Percentiles rank a stretch among this genome's conserved stretches.
Conservation (phyloP, 306 rosid genomes). For the Castanea crenata region DNA sequence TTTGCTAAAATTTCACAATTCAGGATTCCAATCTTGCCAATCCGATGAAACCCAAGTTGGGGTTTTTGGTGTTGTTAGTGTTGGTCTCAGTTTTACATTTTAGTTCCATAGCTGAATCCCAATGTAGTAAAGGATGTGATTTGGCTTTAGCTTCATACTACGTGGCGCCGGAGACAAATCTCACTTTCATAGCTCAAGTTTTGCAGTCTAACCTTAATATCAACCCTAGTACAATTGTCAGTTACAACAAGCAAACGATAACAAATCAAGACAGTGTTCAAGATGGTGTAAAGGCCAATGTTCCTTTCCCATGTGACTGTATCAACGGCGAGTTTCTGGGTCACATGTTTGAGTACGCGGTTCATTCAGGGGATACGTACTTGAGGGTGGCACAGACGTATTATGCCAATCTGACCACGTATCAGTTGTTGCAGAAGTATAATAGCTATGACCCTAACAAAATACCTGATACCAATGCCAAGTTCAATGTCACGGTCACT, state of each 20-base stretch:
- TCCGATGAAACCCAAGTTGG: conserved; percentile 43
- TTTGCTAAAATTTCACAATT: background rate
- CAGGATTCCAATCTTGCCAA: background rate
- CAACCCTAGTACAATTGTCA: background rate
- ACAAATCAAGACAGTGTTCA: background rate
- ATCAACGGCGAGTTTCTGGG: conserved; percentile 52
- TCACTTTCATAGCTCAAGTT: conserved; percentile 1
- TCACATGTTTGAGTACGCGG: conserved; percentile 45
- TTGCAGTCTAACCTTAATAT: conserved; percentile 27
- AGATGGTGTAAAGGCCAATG: conserved; percentile 7
- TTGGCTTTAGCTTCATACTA: conserved; percentile 67
- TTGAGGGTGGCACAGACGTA: conserved; percentile 19
- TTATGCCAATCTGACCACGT: conserved; percentile 55
- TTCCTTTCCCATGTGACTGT: conserved; percentile 64
- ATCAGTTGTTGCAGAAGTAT: conserved; percentile 33
- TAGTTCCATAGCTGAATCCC: conserved; percentile 37
- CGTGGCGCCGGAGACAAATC: background rate
- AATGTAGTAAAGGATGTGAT: conserved; percentile 48
- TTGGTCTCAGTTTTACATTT: conserved; percentile 15
- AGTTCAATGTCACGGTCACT: conserved; percentile 48
- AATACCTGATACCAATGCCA: conserved; percentile 15
- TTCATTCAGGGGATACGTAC: conserved; percentile 38
- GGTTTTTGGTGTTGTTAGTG: conserved; percentile 18
- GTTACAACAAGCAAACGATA: conserved; percentile 31
- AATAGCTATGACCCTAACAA: conserved; percentile 30